Conservation (phyloP, 495 filamentous ascomycete genomes). For the Lasiosphaeria ovina region DNA sequence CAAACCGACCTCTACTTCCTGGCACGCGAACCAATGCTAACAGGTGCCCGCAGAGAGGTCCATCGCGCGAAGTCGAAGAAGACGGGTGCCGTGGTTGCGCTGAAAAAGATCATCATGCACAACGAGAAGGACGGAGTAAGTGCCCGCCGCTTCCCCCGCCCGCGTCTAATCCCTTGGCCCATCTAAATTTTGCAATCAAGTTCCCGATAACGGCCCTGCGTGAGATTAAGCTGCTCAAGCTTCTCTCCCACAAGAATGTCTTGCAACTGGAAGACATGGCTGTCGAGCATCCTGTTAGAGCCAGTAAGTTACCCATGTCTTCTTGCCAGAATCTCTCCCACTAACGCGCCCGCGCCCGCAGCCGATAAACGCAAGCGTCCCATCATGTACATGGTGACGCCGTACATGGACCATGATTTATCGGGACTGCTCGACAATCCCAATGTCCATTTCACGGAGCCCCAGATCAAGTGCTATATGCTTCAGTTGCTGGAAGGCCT, state of each 20-base stretch:
- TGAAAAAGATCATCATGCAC: constrained; percentile 95
- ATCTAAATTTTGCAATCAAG: constrained; percentile 23
- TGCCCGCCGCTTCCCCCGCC: constrained; percentile 8
- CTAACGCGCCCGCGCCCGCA: constrained; percentile 17
- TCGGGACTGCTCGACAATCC: constrained; percentile 96
- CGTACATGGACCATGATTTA: constrained; percentile 98
- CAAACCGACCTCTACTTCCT: constrained; percentile 4
- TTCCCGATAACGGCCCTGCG: constrained; percentile 78
- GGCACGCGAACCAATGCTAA: not conserved
- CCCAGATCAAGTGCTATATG: constrained; percentile 98
- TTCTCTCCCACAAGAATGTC: constrained; percentile 86
- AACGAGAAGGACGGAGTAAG: constrained; percentile 79
- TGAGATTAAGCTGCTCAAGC: constrained; percentile 94
- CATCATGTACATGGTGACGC: constrained; percentile 97
- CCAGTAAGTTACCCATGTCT: constrained; percentile 45
- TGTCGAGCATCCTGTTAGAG: constrained; percentile 70
- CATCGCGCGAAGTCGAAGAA: constrained; percentile 80
- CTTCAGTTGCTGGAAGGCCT: constrained; percentile 88
- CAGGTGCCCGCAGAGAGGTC: constrained; percentile 64
- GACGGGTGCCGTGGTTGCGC: constrained; percentile 69
- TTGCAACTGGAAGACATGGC: constrained; percentile 93
- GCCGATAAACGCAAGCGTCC: constrained; percentile 77
- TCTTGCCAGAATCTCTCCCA: not conserved
- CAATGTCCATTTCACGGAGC: constrained; percentile 75
- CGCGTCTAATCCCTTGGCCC: not conserved